Percentiles rank a stretch among this genome's conserved stretches.
Evolutionary conservation across 1,284 basidiomycete species (phyloP).

Genomic region (Cutaneotrichosporon dermatis): DNA sequence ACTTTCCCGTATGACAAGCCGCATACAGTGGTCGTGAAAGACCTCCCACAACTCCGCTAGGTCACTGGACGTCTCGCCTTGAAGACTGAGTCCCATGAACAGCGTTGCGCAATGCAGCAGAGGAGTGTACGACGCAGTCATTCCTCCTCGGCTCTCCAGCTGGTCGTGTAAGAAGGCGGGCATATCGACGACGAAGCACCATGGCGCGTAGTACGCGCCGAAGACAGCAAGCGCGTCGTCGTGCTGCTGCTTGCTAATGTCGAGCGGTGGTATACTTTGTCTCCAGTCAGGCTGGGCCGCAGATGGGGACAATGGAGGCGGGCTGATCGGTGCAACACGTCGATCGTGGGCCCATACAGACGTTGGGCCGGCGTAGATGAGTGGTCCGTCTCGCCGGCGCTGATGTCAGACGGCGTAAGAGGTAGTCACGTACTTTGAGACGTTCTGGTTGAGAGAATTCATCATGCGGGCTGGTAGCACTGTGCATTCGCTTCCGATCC

Average conservation of each 20-base stretch:
- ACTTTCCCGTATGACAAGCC: constrained; percentile 16
- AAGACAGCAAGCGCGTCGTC: constrained; percentile 17
- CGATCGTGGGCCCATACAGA: constrained; percentile 22
- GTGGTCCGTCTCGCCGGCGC: constrained; percentile 9
- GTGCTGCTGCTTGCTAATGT: constrained; percentile 6
- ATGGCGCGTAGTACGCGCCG: constrained; percentile 20
- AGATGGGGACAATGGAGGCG: neutral
- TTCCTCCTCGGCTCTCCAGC: neutral
- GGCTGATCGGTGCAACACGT: neutral
- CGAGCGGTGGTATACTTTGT: constrained; percentile 6
- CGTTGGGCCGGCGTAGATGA: constrained; percentile 26
- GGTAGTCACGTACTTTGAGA: constrained; percentile 11
- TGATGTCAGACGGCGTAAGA: neutral
- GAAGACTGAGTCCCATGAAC: constrained; percentile 18
- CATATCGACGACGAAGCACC: constrained; percentile 22
- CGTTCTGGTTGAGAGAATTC: constrained; percentile 6
- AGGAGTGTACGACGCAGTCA: constrained; percentile 15
- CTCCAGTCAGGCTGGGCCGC: constrained; percentile 11
- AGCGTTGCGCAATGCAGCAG: constrained; percentile 23
- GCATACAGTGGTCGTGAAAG: constrained; percentile 17
- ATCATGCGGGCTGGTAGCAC: neutral
- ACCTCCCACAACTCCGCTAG: neutral
- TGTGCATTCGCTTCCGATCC: neutral
- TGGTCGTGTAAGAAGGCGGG: constrained; percentile 8
- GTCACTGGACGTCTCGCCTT: neutral